These are phyloP conservation scores for Aurantiochytrium sp. DNA, from an alignment of 108 stramenopile genomes.

Conservation along the genomic window DNA sequence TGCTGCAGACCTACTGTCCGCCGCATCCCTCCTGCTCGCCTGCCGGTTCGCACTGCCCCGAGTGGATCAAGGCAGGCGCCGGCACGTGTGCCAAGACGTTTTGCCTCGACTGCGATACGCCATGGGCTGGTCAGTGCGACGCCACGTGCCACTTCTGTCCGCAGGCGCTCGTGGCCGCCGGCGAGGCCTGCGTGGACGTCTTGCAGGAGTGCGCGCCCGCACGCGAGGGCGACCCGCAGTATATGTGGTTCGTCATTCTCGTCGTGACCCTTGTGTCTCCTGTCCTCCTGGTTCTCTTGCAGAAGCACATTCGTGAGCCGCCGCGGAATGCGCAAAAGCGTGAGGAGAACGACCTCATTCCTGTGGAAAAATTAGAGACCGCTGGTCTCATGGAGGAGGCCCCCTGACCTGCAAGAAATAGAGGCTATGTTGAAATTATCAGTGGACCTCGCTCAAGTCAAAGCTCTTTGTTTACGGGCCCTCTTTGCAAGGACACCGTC, in stretches of 20 bases:
- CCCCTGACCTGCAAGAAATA: neutral
- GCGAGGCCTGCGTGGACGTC: slow-evolving; percentile 52
- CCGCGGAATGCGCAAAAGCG: neutral
- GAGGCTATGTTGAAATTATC: too few species aligned
- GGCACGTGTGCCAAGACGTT: neutral
- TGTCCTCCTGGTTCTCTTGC: slow-evolving; percentile 56
- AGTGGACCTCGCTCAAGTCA: too few species aligned
- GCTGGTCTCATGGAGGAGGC: neutral
- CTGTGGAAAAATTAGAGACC: neutral
- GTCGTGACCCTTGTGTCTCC: slow-evolving; percentile 60
- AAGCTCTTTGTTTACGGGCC: too few species aligned
- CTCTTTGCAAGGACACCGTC: too few species aligned
- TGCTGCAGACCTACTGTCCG: slow-evolving; percentile 68
- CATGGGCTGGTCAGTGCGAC: neutral
- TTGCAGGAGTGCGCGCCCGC: slow-evolving; percentile 47
- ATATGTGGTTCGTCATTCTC: slow-evolving; percentile 74
- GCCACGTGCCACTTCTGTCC: neutral
- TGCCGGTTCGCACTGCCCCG: neutral
- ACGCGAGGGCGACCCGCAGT: slow-evolving; percentile 28
- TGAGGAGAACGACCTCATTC: neutral
- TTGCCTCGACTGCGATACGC: neutral
- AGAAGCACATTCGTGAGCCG: neutral
- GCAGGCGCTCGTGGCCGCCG: slow-evolving; percentile 28
- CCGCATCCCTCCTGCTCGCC: neutral
- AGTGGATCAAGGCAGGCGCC: slow-evolving; percentile 19